Evolutionary conservation across 2,329 filamentous ascomycete species (phyloP).

Genomic region (Biscogniauxia sp.): DNA sequence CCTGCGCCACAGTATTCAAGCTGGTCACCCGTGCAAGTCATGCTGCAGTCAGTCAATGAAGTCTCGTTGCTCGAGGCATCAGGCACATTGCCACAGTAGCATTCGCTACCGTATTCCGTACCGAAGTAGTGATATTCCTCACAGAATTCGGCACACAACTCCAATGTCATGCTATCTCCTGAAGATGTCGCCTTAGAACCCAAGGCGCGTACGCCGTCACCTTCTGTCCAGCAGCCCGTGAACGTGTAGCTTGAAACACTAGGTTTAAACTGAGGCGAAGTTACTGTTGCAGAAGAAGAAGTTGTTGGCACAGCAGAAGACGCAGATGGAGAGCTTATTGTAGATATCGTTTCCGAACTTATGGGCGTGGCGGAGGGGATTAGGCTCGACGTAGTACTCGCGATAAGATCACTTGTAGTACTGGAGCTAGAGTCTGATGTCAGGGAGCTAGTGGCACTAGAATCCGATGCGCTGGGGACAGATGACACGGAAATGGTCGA

Average conservation of each 20-base stretch:
- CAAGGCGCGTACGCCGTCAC: conserved; percentile 35
- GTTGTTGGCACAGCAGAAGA: conserved; percentile 11
- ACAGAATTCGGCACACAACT: conserved; percentile 38
- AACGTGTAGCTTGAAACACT: conserved; percentile 33
- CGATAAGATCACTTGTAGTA: conserved; percentile 4
- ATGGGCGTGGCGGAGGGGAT: neutral
- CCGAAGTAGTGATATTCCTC: conserved; percentile 40
- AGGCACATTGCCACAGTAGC: conserved; percentile 33
- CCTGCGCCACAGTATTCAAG: conserved; percentile 27
- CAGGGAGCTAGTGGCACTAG: neutral
- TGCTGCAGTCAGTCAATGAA: conserved; percentile 23
- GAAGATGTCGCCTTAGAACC: conserved; percentile 19
- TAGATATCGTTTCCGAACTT: neutral
- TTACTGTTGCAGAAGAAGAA: conserved; percentile 11
- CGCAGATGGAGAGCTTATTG: neutral
- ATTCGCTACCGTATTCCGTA: conserved; percentile 29
- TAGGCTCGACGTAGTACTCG: conserved; percentile 3
- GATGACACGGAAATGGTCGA: neutral
- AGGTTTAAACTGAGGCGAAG: conserved; percentile 27
- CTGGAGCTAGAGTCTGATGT: conserved; percentile 1
- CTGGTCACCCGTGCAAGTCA: conserved; percentile 31
- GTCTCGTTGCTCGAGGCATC: conserved; percentile 14
- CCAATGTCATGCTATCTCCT: conserved; percentile 36
- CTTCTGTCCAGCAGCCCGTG: conserved; percentile 42
- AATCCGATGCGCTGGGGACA: neutral